Evolutionary conservation across 2,329 filamentous ascomycete genomes (phyloP).

Genomic region (Aspergillus arachidicola): DNA sequence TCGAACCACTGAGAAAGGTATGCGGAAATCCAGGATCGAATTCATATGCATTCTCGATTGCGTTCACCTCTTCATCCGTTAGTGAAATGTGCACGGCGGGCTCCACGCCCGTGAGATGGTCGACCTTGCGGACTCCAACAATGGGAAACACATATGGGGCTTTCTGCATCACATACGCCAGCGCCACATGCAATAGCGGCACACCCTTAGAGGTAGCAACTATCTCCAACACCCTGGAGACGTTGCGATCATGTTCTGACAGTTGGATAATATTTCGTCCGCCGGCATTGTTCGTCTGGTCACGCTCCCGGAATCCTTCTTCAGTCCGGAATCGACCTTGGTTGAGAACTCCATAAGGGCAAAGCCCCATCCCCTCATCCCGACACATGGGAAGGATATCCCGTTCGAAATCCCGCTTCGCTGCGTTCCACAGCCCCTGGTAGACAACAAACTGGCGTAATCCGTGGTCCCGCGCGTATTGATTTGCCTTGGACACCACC

Average conservation of each 20-base stretch:
- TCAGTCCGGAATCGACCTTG: conserved; percentile 45
- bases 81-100: conserved; percentile 54
- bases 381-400: conserved; percentile 69
- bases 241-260: conserved; percentile 14
- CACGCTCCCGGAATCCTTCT: conserved; percentile 32
- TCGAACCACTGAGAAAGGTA: conserved; percentile 5
- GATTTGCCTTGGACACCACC: conserved; percentile 54
- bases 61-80: conserved; percentile 54
- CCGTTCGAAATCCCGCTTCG: conserved; percentile 67
- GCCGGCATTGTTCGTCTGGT: conserved; percentile 17
- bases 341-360: conserved; percentile 53
- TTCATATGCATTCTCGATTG: conserved; percentile 53
- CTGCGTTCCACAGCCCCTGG: conserved; percentile 66
- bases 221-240: conserved; percentile 16
- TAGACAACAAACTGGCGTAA: conserved; percentile 73
- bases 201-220: conserved; percentile 5
- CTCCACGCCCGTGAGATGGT: conserved; percentile 57
- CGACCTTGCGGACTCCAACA: conserved; percentile 53
- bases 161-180: conserved; percentile 55
- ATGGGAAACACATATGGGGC: conserved; percentile 57
- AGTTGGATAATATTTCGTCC: conserved; percentile 22
- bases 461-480: conserved; percentile 68
- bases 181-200: conserved; percentile 32
- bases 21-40: conserved; percentile 61
- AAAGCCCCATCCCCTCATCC: conserved; percentile 63